phyloP scores from a whole-genome alignment of 352 stramenopile species.

The Thraustochytrium striatum region DNA sequence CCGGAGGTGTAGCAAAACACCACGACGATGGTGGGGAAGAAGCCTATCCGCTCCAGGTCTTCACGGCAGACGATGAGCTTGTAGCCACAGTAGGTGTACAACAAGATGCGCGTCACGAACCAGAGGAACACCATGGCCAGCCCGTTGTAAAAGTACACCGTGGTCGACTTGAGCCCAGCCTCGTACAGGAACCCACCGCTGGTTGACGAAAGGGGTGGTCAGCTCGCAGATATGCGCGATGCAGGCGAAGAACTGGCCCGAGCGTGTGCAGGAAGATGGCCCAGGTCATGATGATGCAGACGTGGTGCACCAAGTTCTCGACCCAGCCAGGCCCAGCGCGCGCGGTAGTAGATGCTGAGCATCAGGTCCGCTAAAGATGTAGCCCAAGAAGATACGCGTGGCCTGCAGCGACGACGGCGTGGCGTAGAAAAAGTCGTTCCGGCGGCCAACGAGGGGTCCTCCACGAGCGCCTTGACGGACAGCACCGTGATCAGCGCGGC shows the following conservation, averaged over 20 bases:
- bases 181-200: constrained; percentile 50
- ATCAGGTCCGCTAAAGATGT: constrained; percentile 43
- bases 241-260: constrained; percentile 16
- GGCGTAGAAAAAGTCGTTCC: constrained; percentile 39
- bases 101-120: constrained; percentile 42
- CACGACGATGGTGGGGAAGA: not conserved
- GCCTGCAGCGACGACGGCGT: constrained; percentile 29
- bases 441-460: not conserved
- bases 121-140: constrained; percentile 34
- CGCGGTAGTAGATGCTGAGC: constrained; percentile 29
- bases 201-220: constrained; percentile 46
- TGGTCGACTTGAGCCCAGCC: constrained; percentile 24
- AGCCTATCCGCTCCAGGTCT: constrained; percentile 1
- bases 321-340: constrained; percentile 44
- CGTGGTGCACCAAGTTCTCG: constrained; percentile 44
- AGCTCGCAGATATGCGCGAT: constrained; percentile 44
- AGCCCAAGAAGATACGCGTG: constrained; percentile 37
- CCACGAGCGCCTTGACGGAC: not conserved
- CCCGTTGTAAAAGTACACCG: constrained; percentile 46
- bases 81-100: constrained; percentile 27
- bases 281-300: constrained; percentile 41
- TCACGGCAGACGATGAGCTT: not conserved
- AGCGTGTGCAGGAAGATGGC: constrained; percentile 9
- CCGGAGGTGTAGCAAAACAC: constrained; percentile 35
- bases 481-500: constrained; percentile 33